Evolutionary conservation across 2,329 filamentous ascomycete species (phyloP), one percentile per base, ranked within the genome.

Genomic region (Colletotrichum trifolii): DNA sequence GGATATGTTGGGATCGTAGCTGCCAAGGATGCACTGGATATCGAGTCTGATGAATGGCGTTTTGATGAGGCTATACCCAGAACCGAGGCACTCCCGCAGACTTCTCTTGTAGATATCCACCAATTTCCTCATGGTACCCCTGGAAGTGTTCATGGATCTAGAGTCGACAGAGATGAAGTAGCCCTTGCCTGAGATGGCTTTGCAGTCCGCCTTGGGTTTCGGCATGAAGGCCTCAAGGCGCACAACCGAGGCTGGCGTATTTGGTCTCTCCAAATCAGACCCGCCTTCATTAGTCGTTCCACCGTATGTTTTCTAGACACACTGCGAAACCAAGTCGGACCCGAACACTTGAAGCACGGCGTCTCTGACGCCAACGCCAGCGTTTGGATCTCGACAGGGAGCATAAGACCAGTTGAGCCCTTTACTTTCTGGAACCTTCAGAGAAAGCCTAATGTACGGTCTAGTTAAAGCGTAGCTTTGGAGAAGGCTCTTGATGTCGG

Each of bases 1-100:
- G 65, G 93, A 88, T 6, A 94, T 76, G 69, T 94, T 94, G 1
- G 84, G 81, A 75, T 94, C 91, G 70, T 94, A 94, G 63, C 81
- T 88, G 35, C 83, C 82, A 1, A 78, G 72, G 0, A 87, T 83
- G 71, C 90, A 94, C 12, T 73, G 74, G 36, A 94, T 87, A 61
- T 88, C 85, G 42, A 94, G 75, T 45, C 82, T 82, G 45, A 93
- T 75, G 71, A 94, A 93, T 0, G 84, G 83, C 54, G 86, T 83
- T 69, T 71, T 34, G 74, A 70, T 7, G 69, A 64, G 8, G 77
- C 69, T 1, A 25, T 25, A 25, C 4, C 43, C 60, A 34, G 36
- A 66, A 4, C 49, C 71, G 68, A 68, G 69, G 60, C 57, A 70
- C 71, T 68, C 73, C 74, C 68, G 66, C 17, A 92, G 60, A 59